A percentile compares a stretch with the other conserved stretches of the same genome.
phyloP scores from a whole-genome alignment of 140 eudicot genomes.

The Eryngium alpinum region DNA sequence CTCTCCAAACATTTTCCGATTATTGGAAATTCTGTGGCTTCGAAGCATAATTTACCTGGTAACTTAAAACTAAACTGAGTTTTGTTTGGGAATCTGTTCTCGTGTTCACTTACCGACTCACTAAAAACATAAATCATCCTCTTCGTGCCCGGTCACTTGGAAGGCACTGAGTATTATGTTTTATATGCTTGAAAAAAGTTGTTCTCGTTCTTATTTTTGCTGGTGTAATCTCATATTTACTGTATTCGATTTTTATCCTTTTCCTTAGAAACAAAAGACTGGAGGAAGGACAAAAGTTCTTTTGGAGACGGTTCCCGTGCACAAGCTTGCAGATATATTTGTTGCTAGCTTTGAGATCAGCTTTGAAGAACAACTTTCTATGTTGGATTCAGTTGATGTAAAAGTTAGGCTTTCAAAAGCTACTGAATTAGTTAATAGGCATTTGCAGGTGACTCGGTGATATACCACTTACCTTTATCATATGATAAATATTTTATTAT shows the following conservation, averaged over 20 bases:
- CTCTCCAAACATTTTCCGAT: not conserved
- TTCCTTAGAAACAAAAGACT: constrained; percentile 82
- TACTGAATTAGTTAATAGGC: constrained; percentile 89
- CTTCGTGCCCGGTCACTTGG: not conserved
- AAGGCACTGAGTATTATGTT: not conserved
- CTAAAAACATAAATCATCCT: not conserved
- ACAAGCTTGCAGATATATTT: constrained; percentile 93
- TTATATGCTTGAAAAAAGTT: not conserved
- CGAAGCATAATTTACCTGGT: not conserved
- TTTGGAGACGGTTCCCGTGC: constrained; percentile 87
- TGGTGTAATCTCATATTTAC: not conserved
- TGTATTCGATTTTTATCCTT: not conserved
- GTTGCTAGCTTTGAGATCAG: constrained; percentile 97
- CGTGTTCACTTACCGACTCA: not conserved
- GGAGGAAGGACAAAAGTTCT: constrained; percentile 87
- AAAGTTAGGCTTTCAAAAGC: constrained; percentile 93
- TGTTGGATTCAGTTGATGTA: constrained; percentile 93
- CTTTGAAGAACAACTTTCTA: constrained; percentile 88
- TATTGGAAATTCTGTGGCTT: not conserved
- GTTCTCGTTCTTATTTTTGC: not conserved
- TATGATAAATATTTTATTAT: not conserved
- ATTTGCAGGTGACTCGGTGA: constrained; percentile 64
- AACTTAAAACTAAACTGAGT: not conserved
- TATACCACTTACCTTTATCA: constrained; percentile 4
- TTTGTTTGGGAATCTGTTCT: not conserved